Evolutionary conservation across 345 rosid genomes (phyloP).

Genomic region (Sonneratia caseolaris): DNA sequence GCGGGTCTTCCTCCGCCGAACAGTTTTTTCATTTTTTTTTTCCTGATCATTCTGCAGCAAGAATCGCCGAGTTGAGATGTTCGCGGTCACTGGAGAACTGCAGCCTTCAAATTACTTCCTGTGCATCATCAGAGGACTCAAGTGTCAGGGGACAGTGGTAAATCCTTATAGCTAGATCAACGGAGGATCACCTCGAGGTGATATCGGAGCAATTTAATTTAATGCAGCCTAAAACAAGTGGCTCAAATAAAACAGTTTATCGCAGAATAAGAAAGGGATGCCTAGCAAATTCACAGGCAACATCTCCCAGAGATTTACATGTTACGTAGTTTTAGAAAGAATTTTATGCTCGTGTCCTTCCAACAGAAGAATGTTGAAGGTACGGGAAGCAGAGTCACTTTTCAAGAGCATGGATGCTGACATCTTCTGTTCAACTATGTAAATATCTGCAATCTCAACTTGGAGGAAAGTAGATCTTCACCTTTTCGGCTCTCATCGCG

Average conservation of each 20-base stretch:
- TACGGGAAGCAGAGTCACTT: no score
- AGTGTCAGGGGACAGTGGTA: neutral
- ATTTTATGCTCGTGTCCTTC: no score
- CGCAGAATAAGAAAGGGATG: neutral
- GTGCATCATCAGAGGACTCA: slow-evolving; percentile 2
- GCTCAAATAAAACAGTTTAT: neutral
- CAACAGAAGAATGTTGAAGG: no score
- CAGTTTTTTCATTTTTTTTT: no score
- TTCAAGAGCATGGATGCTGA: neutral
- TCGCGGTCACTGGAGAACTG: neutral
- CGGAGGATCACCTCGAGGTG: no score
- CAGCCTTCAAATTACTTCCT: slow-evolving; percentile 3
- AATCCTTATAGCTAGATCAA: neutral
- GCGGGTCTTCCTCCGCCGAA: neutral
- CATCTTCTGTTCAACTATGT: neutral
- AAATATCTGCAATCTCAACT: neutral
- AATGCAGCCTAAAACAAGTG: no score
- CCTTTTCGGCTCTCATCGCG: slow-evolving; percentile 34
- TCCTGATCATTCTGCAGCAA: neutral
- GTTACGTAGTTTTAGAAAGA: no score
- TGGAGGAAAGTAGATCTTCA: slow-evolving; percentile 8
- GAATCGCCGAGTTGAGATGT: neutral
- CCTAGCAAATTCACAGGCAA: neutral
- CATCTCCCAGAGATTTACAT: no score
- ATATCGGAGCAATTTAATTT: no score